phyloP scores from a whole-genome alignment of 2,329 filamentous ascomycete species.

The Aspergillus ustus region DNA sequence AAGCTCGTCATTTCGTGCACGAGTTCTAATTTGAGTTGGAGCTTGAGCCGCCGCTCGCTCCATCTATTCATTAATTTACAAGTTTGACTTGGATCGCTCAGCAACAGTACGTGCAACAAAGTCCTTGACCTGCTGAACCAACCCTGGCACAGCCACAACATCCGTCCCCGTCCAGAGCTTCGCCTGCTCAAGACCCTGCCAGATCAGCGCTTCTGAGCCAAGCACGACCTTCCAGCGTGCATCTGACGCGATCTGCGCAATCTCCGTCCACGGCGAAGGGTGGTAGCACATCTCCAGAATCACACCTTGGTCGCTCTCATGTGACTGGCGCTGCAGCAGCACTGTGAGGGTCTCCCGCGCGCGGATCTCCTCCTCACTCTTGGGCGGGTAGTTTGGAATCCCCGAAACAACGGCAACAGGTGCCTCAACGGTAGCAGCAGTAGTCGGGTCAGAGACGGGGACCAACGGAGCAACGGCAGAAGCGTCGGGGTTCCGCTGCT shows the following conservation, averaged over 20 bases:
- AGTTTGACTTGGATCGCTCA: slow-evolving; percentile 38
- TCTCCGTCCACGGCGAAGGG: slow-evolving; percentile 69
- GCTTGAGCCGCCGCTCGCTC: background rate
- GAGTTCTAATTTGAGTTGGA: too few species aligned
- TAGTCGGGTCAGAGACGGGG: slow-evolving; percentile 64
- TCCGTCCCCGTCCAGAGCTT: slow-evolving; percentile 66
- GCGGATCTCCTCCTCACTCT: slow-evolving; percentile 64
- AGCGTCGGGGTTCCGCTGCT: slow-evolving; percentile 56
- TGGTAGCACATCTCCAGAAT: slow-evolving; percentile 87
- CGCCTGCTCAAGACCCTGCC: slow-evolving; percentile 73
- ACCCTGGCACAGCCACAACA: slow-evolving; percentile 59
- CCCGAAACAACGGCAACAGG: slow-evolving; percentile 74
- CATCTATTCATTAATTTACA: slow-evolving; percentile 27
- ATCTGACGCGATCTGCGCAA: slow-evolving; percentile 64
- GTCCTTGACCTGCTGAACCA: slow-evolving; percentile 62
- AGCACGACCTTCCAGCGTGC: slow-evolving; percentile 75
- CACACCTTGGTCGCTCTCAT: slow-evolving; percentile 59
- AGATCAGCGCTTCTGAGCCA: slow-evolving; percentile 77
- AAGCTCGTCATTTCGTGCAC: too few species aligned
- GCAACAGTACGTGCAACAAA: slow-evolving; percentile 55
- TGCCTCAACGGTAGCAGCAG: slow-evolving; percentile 62
- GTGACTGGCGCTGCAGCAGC: slow-evolving; percentile 38
- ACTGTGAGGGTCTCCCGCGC: slow-evolving; percentile 58
- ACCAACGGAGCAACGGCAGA: slow-evolving; percentile 49
- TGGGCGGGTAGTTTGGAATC: slow-evolving; percentile 76